Evolutionary conservation across 2,329 filamentous ascomycete genomes (phyloP), one percentile per base, ranked within the genome.

Genomic region (Penicillium sp.): DNA sequence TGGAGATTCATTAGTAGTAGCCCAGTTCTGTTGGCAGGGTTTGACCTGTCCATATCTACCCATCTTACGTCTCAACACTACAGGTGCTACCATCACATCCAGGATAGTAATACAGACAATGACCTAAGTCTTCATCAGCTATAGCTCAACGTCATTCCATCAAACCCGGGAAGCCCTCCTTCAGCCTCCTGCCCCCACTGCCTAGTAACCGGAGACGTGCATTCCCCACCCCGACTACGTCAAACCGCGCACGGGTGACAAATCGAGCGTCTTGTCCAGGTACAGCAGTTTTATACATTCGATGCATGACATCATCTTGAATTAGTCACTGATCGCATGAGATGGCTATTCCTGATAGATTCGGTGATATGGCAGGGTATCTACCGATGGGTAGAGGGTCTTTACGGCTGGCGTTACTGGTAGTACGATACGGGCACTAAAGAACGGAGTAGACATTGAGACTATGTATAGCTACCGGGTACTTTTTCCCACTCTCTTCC

Each of bases 141-240:
- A 28, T 22, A 40, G 7, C 33, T 28, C 16, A 49, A 22, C 54
- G 22, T 26, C 51, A 42, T 43, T 30, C 40, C 40, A 25, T 19
- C 30, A 30, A 25, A 40, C 19, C 53, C 49, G 10, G 43, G 4
- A 35, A 38, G 54, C 49, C 19, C 43, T n/a, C 51, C 26, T 16
- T 55, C 52, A 55, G 43, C 42, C n/a, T 46, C 54, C 40, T 19
- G 25, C 37, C 57, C 33, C 57, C 52, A 43, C 57, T 33, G 30
- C 30, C 30, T 11, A 33, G 8, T 11, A 42, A 16, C 49, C 51
- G 57, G 54, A 51, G 45, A 52, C 35, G 55, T 52, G 55, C 35
- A 58, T 52, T 59, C 52, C 28, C 59, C 55, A 61, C 59, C 35
- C 42, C 35, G n/a, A 13, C 62, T 61, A 64, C 62, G 62, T 64